Base-by-base conservation (phyloP, 2,329 filamentous ascomycete species). In the Lasiodiplodia gonubiensis region DNA sequence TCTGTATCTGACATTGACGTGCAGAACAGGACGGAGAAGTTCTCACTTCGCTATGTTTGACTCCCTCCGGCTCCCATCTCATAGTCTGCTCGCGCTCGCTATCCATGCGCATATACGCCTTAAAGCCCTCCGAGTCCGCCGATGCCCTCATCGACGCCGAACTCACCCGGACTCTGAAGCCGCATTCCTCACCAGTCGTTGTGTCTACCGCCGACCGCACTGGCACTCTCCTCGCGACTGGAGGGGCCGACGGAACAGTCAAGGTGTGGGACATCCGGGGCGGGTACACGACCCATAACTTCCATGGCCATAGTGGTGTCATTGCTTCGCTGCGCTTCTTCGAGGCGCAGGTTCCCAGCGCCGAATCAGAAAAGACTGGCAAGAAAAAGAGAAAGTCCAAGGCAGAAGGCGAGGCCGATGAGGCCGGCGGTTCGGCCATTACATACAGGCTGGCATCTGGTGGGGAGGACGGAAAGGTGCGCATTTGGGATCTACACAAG, bases 261-360 rank as follows among this genome's bases (percentile, higher is more conserved):
- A 99, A 99, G 79, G 90, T 99, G 64, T 99, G 94, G 94, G 95
- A 99, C 80, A 93, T 99, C 68, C 85, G 86, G 60, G 92, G 90
- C 53, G 95, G 95, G 25, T 98, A 92, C 78, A 89, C 93, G 37
- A 99, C 96, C 33, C 95, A 99, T 79, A 97, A 93, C 0, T 97
- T 99, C 79, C 91, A 94, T 72, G 94, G 94, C 1, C 94, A 97
- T 67, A 93, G 93, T 68, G 94, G 95, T 11, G 86, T 99, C 25
- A 88, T 99, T 4, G 97, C 95, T 14, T 93, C 95, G 0, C 84
- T 99, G 21, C 90, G 90, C 73, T 98, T 99, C 80, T 99, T 98
- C 77, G 90, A 97, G 75, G 84, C 92, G 18, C 84, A 89, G 27
- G 76, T 81, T 16, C 63, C 71, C 2, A 54, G 53, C 7, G 35